Evolutionary conservation across 352 stramenopile species (phyloP).

Genomic region (Phytophthora sojae): DNA sequence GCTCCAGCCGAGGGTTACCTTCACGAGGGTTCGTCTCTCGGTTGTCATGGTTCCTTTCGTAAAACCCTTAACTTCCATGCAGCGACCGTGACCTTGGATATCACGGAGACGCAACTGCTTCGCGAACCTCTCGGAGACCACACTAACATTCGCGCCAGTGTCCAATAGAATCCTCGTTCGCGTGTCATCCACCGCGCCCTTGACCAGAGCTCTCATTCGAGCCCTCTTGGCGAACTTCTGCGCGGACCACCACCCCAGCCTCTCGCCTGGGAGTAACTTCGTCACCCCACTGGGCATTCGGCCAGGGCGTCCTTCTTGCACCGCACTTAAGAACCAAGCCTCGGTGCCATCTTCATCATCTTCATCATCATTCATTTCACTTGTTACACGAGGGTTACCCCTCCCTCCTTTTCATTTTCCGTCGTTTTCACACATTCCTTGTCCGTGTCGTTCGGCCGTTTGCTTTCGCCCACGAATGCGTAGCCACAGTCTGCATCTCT

Average conservation of each 20-base stretch:
- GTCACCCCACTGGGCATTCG: not conserved
- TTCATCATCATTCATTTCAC: not conserved
- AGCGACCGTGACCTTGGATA: too few relatives aligned
- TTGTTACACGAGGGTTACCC: not conserved
- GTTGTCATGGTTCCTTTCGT: too few relatives aligned
- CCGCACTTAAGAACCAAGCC: not conserved
- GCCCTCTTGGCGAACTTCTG: not conserved
- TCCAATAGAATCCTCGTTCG: too few relatives aligned
- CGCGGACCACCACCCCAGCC: conserved; percentile 8
- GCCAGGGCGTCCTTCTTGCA: not conserved
- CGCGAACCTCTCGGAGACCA: too few relatives aligned
- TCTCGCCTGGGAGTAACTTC: not conserved
- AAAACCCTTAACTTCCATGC: too few relatives aligned
- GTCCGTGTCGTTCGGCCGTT: conserved; percentile 5
- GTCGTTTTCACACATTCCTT: conserved; percentile 6
- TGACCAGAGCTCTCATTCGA: conserved; percentile 4
- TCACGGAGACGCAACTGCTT: too few relatives aligned
- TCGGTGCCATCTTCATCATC: not conserved
- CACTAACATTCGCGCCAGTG: too few relatives aligned
- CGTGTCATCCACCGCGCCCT: not conserved
- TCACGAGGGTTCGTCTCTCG: too few relatives aligned
- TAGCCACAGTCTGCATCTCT: conserved; percentile 3
- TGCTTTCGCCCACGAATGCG: not conserved
- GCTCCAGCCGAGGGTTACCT: too few relatives aligned
- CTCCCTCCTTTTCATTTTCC: conserved; percentile 11